Percentiles rank a stretch among this genome's conserved stretches.
Conservation (phyloP, 1,139 yeast species). For the Eremothecium gossypii region DNA sequence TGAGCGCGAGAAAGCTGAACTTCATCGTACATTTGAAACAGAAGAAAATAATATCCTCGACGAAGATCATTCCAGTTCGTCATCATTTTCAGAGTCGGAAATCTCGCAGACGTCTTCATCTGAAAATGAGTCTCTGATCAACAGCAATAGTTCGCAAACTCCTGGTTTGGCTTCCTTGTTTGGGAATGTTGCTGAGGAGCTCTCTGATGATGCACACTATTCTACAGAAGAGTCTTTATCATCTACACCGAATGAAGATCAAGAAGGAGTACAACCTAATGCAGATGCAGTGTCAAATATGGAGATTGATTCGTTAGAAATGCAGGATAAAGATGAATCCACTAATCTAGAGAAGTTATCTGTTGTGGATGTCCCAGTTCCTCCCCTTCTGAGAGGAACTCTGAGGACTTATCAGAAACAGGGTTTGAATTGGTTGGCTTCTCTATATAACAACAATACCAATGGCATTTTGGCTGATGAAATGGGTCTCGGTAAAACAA, state of each 20-base stretch:
- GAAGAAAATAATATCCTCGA: constrained; percentile 9
- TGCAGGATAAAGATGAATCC: constrained; percentile 12
- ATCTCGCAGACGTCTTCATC: not conserved
- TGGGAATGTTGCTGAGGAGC: constrained; percentile 20
- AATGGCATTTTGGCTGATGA: constrained; percentile 98
- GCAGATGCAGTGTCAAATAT: constrained; percentile 22
- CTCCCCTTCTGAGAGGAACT: constrained; percentile 66
- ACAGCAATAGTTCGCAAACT: not conserved
- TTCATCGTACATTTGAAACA: constrained; percentile 11
- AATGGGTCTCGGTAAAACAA: constrained; percentile 97
- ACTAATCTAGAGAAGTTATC: constrained; percentile 35
- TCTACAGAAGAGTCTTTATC: constrained; percentile 13
- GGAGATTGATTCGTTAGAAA: constrained; percentile 1
- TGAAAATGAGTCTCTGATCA: not conserved
- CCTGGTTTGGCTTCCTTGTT: constrained; percentile 19
- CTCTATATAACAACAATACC: constrained; percentile 82
- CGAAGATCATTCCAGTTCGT: constrained; percentile 9
- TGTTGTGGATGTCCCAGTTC: constrained; percentile 67
- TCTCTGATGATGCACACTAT: constrained; percentile 14
- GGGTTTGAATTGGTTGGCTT: constrained; percentile 95
- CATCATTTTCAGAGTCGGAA: constrained; percentile 2
- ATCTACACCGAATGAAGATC: constrained; percentile 16
- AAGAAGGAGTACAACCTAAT: constrained; percentile 29
- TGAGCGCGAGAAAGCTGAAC: constrained; percentile 5
- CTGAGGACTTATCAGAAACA: constrained; percentile 90